Evolutionary conservation across 495 filamentous ascomycete species (phyloP).

Genomic region (Beverwykella pulmonaria): DNA sequence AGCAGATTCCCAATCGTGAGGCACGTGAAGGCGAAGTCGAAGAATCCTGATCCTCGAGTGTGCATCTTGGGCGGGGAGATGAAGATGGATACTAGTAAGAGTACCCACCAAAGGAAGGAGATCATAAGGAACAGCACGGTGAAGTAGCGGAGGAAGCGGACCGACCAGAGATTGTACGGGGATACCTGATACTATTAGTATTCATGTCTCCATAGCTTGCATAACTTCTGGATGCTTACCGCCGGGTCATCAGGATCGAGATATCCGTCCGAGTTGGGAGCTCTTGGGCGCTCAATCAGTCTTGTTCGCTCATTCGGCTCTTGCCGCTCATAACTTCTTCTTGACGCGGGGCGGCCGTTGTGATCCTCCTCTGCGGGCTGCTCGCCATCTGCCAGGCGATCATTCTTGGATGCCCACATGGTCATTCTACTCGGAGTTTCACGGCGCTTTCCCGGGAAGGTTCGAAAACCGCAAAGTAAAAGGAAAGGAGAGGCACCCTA

Average conservation of each 20-base stretch:
- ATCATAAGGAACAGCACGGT: slow-evolving; percentile 72
- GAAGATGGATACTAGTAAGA: slow-evolving; percentile 83
- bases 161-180: slow-evolving; percentile 91
- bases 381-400: slow-evolving; percentile 13
- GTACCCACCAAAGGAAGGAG: slow-evolving; percentile 86
- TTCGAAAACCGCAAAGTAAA: background rate
- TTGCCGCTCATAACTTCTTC: slow-evolving; percentile 20
- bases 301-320: slow-evolving; percentile 73
- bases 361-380: slow-evolving; percentile 14
- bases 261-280: slow-evolving; percentile 61
- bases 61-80: slow-evolving; percentile 84
- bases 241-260: slow-evolving; percentile 94
- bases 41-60: slow-evolving; percentile 86
- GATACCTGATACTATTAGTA: slow-evolving; percentile 64
- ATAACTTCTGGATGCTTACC: slow-evolving; percentile 51
- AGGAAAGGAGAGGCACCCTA: background rate
- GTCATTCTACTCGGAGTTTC: background rate
- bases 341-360: background rate
- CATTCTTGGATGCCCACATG: slow-evolving; percentile 39
- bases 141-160: slow-evolving; percentile 73
- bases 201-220: background rate
- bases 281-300: slow-evolving; percentile 57
- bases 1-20: slow-evolving; percentile 64
- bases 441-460: background rate
- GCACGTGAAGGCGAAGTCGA: slow-evolving; percentile 64